phyloP scores from a whole-genome alignment of 2,329 filamentous ascomycete genomes.

The Aspergillus alliaceus region DNA sequence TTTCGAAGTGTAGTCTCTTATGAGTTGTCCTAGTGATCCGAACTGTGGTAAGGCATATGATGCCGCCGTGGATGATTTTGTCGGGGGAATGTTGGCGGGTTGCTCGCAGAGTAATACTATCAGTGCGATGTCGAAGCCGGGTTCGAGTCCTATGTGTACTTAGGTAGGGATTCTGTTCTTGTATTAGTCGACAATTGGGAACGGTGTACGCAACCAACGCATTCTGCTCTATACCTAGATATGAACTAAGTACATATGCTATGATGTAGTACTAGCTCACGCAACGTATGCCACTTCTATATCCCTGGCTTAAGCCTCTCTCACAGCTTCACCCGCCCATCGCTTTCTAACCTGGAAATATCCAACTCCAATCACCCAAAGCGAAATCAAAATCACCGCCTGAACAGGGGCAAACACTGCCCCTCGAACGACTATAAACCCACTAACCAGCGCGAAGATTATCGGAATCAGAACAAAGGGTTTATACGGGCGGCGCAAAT shows the following conservation, averaged over 20 bases:
- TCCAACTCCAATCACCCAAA: conserved; percentile 11
- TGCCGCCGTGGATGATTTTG: background rate
- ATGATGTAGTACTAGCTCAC: no score
- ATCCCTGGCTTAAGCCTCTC: no score
- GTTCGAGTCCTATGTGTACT: background rate
- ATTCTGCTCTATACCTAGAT: no score
- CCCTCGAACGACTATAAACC: conserved; percentile 12
- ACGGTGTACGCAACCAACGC: no score
- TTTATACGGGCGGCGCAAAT: conserved; percentile 14
- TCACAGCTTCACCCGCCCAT: no score
- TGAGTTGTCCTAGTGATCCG: no score
- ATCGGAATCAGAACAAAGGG: conserved; percentile 10
- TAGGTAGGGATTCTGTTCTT: background rate
- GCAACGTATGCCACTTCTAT: no score
- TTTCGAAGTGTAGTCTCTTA: no score
- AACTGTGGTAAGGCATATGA: background rate
- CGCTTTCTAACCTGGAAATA: conserved; percentile 8
- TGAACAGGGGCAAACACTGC: conserved; percentile 16
- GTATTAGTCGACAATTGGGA: no score
- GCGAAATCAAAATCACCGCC: conserved; percentile 5
- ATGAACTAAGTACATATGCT: no score
- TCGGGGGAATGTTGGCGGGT: background rate
- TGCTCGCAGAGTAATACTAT: background rate
- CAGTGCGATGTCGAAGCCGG: background rate
- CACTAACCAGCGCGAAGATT: conserved; percentile 12